phyloP scores from a whole-genome alignment of 768 basidiomycete genomes.

The Cystofilobasidium ferigula region DNA sequence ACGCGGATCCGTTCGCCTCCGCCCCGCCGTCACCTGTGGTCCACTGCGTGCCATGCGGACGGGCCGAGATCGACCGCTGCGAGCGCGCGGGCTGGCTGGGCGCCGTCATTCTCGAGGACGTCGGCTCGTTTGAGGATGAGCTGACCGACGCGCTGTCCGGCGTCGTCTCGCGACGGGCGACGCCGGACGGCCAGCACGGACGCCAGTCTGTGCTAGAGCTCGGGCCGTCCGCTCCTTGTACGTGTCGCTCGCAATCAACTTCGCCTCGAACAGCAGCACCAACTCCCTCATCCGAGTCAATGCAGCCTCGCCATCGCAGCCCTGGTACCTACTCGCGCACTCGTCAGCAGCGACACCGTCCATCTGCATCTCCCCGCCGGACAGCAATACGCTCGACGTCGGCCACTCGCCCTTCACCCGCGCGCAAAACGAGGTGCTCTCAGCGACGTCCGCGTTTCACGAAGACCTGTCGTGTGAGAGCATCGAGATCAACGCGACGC shows the following conservation, averaged over 20 bases:
- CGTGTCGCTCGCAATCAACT: too few species aligned
- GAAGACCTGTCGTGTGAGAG: too few species aligned
- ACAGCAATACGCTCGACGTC: background rate
- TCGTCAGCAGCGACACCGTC: background rate
- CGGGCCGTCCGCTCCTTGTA: too few species aligned
- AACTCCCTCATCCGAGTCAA: background rate
- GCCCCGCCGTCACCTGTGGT: background rate
- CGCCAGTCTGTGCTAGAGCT: background rate
- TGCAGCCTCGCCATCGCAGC: background rate
- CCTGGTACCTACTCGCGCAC: background rate
- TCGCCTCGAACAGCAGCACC: background rate
- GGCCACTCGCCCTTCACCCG: background rate
- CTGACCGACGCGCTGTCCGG: background rate
- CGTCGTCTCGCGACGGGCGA: background rate
- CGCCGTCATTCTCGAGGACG: background rate
- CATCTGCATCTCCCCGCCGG: background rate
- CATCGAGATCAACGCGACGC: background rate
- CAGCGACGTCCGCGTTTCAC: background rate
- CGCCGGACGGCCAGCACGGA: background rate
- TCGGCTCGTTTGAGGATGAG: background rate
- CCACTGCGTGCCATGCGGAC: background rate
- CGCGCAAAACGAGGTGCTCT: background rate
- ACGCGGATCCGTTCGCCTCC: background rate
- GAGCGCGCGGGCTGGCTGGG: background rate
- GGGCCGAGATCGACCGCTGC: background rate